Percentiles rank a stretch among this genome's conserved stretches.
phyloP scores from a whole-genome alignment of 1,284 basidiomycete species.

The Leccinum subrobustum region DNA sequence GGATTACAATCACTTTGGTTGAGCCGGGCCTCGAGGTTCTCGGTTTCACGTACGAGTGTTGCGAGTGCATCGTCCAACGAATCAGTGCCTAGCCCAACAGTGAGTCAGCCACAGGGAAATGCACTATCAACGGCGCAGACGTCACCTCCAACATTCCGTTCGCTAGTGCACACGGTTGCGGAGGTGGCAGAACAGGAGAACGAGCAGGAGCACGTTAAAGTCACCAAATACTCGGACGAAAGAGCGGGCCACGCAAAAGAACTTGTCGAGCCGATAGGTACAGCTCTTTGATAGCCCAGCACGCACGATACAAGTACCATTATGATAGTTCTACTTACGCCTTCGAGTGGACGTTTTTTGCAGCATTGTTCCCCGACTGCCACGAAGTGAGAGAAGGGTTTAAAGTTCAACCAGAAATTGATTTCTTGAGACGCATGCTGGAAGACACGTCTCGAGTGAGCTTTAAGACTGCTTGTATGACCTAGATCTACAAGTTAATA shows the following conservation, averaged over 20 bases:
- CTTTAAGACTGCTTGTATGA: too few relatives aligned
- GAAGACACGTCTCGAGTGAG: too few relatives aligned
- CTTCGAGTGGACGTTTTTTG: not conserved
- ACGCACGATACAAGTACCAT: not conserved
- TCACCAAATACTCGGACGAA: constrained; percentile 2
- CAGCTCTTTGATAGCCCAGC: constrained; percentile 28
- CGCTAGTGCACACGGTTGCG: constrained; percentile 24
- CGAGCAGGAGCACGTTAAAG: constrained; percentile 14
- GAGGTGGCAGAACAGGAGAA: constrained; percentile 26
- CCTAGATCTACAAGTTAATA: too few relatives aligned
- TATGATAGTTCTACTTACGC: not conserved
- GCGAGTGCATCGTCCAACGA: constrained; percentile 25
- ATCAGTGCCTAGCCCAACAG: constrained; percentile 16
- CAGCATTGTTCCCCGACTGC: too few relatives aligned
- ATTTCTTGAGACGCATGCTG: too few relatives aligned
- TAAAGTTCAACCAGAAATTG: too few relatives aligned
- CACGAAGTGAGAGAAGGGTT: too few relatives aligned
- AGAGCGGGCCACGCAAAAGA: constrained; percentile 15
- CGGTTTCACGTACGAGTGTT: constrained; percentile 32
- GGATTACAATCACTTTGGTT: constrained; percentile 64
- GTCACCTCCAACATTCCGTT: constrained; percentile 17
- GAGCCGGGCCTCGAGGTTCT: constrained; percentile 38
- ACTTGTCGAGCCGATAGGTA: constrained; percentile 24
- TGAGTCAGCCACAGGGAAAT: constrained; percentile 5
- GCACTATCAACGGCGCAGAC: constrained; percentile 8